Evolutionary conservation across 192 early-diverging fungal species (phyloP).

Genomic region (Backusella liffmaniae): DNA sequence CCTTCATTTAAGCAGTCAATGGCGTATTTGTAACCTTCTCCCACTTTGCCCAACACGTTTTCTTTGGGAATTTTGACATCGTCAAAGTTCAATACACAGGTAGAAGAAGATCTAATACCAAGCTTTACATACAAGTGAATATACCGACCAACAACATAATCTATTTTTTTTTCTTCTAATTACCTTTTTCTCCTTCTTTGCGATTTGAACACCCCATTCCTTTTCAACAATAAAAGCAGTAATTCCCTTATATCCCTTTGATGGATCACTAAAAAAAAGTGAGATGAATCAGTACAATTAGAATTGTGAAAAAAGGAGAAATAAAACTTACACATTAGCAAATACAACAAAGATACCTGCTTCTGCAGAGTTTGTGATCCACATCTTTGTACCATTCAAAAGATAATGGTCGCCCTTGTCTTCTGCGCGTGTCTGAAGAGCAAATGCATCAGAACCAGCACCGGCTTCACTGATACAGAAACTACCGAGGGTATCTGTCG

Average conservation of each 20-base stretch:
- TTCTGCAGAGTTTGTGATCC: slow-evolving; percentile 93
- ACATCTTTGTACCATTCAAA: slow-evolving; percentile 87
- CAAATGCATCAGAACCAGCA: slow-evolving; percentile 87
- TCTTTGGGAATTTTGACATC: slow-evolving; percentile 74
- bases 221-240: slow-evolving; percentile 35
- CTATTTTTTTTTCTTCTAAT: not conserved
- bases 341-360: slow-evolving; percentile 72
- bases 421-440: slow-evolving; percentile 56
- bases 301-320: not conserved
- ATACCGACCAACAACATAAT: not conserved
- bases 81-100: slow-evolving; percentile 91
- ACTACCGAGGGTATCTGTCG: slow-evolving; percentile 57
- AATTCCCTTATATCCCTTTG: not conserved
- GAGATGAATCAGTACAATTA: not conserved
- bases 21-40: slow-evolving; percentile 95
- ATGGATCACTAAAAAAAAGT: not conserved
- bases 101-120: slow-evolving; percentile 93
- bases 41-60: slow-evolving; percentile 87
- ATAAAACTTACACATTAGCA: slow-evolving; percentile 26
- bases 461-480: slow-evolving; percentile 77
- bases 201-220: slow-evolving; percentile 86
- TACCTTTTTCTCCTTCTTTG: slow-evolving; percentile 96
- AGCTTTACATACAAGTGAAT: slow-evolving; percentile 38
- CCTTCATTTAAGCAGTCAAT: slow-evolving; percentile 98
- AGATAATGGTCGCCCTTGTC: slow-evolving; percentile 88